Percentiles rank a stretch among this genome's conserved stretches.
phyloP scores from a whole-genome alignment of 2,329 filamentous ascomycete genomes.

The Fusarium chuoi region DNA sequence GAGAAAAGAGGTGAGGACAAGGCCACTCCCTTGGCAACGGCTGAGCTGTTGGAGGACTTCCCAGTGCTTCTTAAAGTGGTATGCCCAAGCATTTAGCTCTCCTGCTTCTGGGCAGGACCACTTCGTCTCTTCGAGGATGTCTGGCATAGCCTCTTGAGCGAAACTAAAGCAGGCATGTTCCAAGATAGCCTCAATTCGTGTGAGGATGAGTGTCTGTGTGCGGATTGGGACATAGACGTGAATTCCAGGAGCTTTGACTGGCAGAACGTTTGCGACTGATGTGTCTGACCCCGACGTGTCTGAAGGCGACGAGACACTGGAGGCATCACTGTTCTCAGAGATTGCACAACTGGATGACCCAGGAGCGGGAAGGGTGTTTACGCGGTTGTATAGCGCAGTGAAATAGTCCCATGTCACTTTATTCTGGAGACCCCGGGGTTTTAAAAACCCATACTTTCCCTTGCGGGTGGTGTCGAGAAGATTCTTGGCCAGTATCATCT shows the following conservation, averaged over 20 bases:
- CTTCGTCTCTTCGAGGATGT: not conserved
- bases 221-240: not conserved
- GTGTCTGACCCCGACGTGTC: not conserved
- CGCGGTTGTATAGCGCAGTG: not conserved
- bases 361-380: not conserved
- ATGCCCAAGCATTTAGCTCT: conserved; percentile 11
- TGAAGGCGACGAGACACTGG: not conserved
- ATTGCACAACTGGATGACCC: not conserved
- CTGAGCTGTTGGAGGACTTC: not conserved
- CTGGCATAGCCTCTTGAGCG: not conserved
- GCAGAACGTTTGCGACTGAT: not conserved
- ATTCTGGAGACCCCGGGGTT: too few relatives aligned
- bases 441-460: not conserved
- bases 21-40: not conserved
- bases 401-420: not conserved
- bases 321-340: not conserved
- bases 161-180: conserved; percentile 13
- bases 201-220: not conserved
- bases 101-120: conserved; percentile 11
- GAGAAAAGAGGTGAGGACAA: not conserved
- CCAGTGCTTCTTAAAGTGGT: not conserved
- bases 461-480: not conserved
- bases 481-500: not conserved
- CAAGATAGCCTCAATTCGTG: not conserved
- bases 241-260: not conserved